A percentile compares a stretch with the other conserved stretches of the same genome.
These are phyloP conservation scores for Omphalea diandra DNA, from an alignment of 441 rosid species.

Conservation along the genomic window DNA sequence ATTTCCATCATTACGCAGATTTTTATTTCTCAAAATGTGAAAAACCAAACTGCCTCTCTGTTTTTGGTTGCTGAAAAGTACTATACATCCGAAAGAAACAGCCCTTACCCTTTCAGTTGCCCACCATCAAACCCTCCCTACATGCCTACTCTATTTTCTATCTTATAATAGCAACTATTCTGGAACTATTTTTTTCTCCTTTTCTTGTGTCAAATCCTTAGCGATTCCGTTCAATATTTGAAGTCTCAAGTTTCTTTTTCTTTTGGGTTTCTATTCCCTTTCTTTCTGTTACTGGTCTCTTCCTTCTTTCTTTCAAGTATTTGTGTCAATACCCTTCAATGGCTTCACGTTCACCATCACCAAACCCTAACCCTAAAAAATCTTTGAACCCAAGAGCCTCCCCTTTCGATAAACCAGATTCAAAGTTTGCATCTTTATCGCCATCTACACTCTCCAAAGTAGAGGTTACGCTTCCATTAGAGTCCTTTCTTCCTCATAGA, in stretches of 20 bases:
- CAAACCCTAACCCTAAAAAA: background rate
- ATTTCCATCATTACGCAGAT: conserved; percentile 23
- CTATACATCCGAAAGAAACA: too few relatives aligned
- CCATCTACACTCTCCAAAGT: too few relatives aligned
- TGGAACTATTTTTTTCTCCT: background rate
- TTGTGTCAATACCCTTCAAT: background rate
- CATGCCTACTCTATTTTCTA: background rate
- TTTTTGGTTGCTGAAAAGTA: too few relatives aligned
- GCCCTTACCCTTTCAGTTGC: background rate
- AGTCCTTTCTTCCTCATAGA: background rate
- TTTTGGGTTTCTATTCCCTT: too few relatives aligned
- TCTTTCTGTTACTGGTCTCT: too few relatives aligned
- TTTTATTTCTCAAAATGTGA: conserved; percentile 8
- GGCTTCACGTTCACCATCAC: background rate
- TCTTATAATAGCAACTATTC: background rate
- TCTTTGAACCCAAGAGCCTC: conserved; percentile 14
- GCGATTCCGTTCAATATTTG: too few relatives aligned
- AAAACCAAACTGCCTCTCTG: background rate
- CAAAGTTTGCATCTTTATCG: background rate
- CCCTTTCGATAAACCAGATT: background rate
- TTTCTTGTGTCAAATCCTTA: background rate
- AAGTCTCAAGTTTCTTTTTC: too few relatives aligned
- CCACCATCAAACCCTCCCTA: background rate
- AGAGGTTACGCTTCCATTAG: background rate
- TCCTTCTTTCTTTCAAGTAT: too few relatives aligned